Base-by-base conservation (phyloP, 495 filamentous ascomycete species). In the Hypomontagnella submonticulosa region DNA sequence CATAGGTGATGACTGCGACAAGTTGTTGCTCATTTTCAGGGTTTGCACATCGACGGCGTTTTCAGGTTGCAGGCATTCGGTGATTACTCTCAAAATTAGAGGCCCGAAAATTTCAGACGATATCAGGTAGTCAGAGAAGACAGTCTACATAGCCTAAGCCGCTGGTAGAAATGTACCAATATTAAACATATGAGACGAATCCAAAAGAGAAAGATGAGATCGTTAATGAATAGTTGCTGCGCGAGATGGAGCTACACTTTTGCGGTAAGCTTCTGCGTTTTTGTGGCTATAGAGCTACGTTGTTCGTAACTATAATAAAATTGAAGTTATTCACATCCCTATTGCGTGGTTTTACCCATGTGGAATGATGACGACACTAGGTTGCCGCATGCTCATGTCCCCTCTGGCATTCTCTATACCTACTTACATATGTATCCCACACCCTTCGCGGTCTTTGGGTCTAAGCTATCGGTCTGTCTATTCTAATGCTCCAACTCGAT, bases 401-500 rank as follows among this genome's bases (percentile, higher is more conserved):
- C 23, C 23, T 27, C 6, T 6, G 6, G 23, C 2, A 27, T 27
- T 6, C 23, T 27, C 23, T 27, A 27, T 27, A 2, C 23, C 23
- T 12, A 40, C 10, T 2, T 40, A n/a, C n/a, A n/a, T n/a, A n/a
- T n/a, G n/a, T n/a, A n/a, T n/a, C n/a, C n/a, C n/a, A n/a, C 36
- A 40, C 36, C 36, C 3, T 8, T 3, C 36, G 1, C 18, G 33
- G 12, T 37, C 30, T 9, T n/a, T 4, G 12, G n/a, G 6, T 27
- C 23, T 27, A 27, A n/a, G n/a, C n/a, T n/a, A n/a, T n/a, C n/a
- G n/a, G n/a, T n/a, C n/a, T n/a, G 51, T 57, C 13, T 69, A 74
- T 47, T 68, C 54, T 7, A 64, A 68, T 41, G 62, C 63, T 44
- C 65, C 71, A 43, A 53, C 49, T 36, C 72, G 10, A 33, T 19